phyloP scores from a whole-genome alignment of 1,284 basidiomycete species.

The Leucoagaricus sp. region DNA sequence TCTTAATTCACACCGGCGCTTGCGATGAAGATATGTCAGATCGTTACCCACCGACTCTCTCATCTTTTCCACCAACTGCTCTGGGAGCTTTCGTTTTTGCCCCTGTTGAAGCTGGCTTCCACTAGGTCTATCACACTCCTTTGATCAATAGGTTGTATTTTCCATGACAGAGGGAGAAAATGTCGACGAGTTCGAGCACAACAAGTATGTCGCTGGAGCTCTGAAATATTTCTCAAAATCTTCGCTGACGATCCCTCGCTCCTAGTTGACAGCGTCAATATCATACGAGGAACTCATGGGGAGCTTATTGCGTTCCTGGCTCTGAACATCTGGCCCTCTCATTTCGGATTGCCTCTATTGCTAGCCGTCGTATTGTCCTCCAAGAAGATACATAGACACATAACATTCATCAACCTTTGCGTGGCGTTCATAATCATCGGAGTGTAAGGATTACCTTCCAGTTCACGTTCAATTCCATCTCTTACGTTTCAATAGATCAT shows the following conservation, averaged over 20 bases:
- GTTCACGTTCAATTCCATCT: background rate
- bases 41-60: background rate
- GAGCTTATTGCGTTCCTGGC: slow-evolving; percentile 43
- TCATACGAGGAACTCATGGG: slow-evolving; percentile 41
- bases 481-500: slow-evolving; percentile 26
- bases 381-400: slow-evolving; percentile 44
- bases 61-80: background rate
- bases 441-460: slow-evolving; percentile 29
- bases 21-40: background rate
- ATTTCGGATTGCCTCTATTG: slow-evolving; percentile 47
- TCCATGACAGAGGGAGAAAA: background rate
- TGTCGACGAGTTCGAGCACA: background rate
- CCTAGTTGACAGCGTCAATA: slow-evolving; percentile 30
- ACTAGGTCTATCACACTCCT: background rate
- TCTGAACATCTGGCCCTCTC: slow-evolving; percentile 51
- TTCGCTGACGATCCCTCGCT: background rate
- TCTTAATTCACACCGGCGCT: background rate
- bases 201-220: background rate
- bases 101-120: background rate
- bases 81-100: background rate
- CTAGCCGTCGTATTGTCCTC: slow-evolving; percentile 40
- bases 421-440: slow-evolving; percentile 45
- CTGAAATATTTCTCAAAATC: background rate
- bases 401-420: slow-evolving; percentile 48
- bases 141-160: background rate